A percentile compares a stretch with the other conserved stretches of the same genome.
Conservation (phyloP, 257 asterid species). For the Verbascum thapsus region DNA sequence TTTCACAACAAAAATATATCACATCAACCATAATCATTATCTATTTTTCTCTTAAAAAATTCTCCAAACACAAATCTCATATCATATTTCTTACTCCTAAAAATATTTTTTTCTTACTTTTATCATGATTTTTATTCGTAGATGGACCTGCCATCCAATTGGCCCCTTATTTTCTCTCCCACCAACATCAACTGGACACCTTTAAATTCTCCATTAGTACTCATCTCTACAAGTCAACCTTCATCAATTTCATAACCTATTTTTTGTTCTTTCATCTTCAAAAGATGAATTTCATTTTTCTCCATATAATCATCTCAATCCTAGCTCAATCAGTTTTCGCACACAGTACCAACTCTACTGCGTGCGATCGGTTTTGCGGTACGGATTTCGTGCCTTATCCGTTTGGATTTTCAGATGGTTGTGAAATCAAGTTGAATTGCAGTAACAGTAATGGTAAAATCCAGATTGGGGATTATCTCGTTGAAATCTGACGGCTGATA, state of each 20-base stretch:
- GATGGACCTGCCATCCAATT: no score
- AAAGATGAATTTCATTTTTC: conserved; percentile 34
- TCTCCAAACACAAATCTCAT: no score
- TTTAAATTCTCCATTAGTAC: conserved; percentile 42
- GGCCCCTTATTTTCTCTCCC: conserved; percentile 32
- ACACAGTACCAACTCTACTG: conserved; percentile 11
- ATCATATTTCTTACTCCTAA: no score
- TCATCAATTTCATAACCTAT: background rate
- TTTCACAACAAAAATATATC: no score
- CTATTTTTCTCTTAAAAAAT: no score
- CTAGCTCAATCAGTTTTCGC: conserved; percentile 28
- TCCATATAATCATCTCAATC: conserved; percentile 24
- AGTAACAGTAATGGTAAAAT: conserved; percentile 28
- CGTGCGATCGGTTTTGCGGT: conserved; percentile 44
- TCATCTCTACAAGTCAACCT: conserved; percentile 43
- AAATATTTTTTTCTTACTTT: no score
- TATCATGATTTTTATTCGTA: no score
- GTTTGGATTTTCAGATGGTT: conserved; percentile 62
- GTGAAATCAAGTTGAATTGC: conserved; percentile 53
- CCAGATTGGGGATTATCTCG: conserved; percentile 41
- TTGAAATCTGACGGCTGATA: conserved; percentile 56
- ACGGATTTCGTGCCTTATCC: conserved; percentile 46
- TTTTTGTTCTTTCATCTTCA: background rate
- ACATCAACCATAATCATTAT: no score
- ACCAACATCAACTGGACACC: conserved; percentile 51